Evolutionary conservation across 306 rosid genomes (phyloP), one percentile per base, ranked within the genome.

Genomic region (Fragaria vesca): DNA sequence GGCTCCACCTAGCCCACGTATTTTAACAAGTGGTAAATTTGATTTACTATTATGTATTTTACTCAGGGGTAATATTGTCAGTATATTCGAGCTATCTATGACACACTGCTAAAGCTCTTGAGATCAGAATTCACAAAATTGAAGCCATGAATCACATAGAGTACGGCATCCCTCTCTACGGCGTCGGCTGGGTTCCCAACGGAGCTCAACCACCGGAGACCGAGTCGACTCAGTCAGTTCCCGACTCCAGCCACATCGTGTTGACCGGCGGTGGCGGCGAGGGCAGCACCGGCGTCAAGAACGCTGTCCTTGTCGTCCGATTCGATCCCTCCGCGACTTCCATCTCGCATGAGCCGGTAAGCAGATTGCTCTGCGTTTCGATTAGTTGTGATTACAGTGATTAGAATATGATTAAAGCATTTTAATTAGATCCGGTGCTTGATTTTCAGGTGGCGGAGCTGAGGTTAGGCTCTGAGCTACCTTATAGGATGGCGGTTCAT

Each of bases 211-310:
- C 47, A 60, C 18, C 3, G 18, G 40, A 77, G 60, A 76, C 52
- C 42, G 76, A 73, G 13, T 12, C 43, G 42, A 34, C 69, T 20
- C 54, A 40, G 20, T 43, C 52, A 58, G 18, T 61, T 34, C 78
- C 79, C 32, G 57, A 38, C 55, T 83, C 80, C n/a, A 80, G 42
- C 66, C 85, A 85, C 78, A 71, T 90, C 2, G 91, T 89, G 1
- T 75, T 90, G 52, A 83, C 97, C 26, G 98, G 98, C 17, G 98
- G 98, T 4, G 98, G 97, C 26, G 98, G 97, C 55, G 94, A 85
- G 78, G 96, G 99, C 34, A 81, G 83, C 71, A 95, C 93, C 70
- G 99, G 99, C 26, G 89, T 95, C 69, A 91, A 90, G 1, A 95
- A 95, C 84, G 88, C 97, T 36, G 57, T 95, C 42, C 45, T 89